Base-by-base conservation (phyloP, 225 moss, liverwort and hornwort genomes). In the Pseudisothecium myosuroides region DNA sequence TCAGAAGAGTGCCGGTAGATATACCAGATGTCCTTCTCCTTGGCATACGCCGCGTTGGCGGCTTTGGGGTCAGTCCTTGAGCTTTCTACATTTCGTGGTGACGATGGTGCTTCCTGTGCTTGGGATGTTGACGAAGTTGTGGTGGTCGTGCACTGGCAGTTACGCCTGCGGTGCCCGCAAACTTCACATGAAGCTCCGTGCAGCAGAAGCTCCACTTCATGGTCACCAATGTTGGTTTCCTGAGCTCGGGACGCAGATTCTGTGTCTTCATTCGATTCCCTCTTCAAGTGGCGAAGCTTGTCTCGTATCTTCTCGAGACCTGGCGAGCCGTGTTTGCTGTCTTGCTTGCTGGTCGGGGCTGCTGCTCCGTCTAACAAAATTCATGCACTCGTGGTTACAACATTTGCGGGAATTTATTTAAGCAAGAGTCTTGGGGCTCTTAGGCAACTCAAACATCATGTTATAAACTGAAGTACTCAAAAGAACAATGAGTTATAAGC, bases 11-110 rank as follows among this genome's bases (percentile, higher is more conserved):
- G 83, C 69, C 91, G 86, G 82, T 94, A 92, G 24, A 86, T 88
- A 23, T 91, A 91, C 92, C 92, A 94, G 59, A 92, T 92, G 64
- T 92, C 92, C 62, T 54, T 89, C 65, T 94, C 93, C 80, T 85
- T 93, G 83, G 85, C 86, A 20, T 87, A 86, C 37, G 87, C 88
- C 54, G 82, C 43, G 36, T 86, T 63, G 52, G 27, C 85, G 22
- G 56, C 58, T 47, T 73, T 45, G 20, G 69, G 14, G 47, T 82
- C 60, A 12, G 77, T 39, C 55, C 66, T 71, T 14, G n/a, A 31
- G 43, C 45, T 75, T 58, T 92, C 89, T 41, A 39, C 71, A 45
- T 65, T 80, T 61, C 45, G 58, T 32, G 85, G 56, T 81, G 89
- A 85, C 41, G 89, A 84, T 2, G 29, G 66, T 10, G 37, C 29